These are phyloP conservation scores for Jaltomata sinuosa DNA, from an alignment of 257 asterid genomes.

Conservation along the genomic window DNA sequence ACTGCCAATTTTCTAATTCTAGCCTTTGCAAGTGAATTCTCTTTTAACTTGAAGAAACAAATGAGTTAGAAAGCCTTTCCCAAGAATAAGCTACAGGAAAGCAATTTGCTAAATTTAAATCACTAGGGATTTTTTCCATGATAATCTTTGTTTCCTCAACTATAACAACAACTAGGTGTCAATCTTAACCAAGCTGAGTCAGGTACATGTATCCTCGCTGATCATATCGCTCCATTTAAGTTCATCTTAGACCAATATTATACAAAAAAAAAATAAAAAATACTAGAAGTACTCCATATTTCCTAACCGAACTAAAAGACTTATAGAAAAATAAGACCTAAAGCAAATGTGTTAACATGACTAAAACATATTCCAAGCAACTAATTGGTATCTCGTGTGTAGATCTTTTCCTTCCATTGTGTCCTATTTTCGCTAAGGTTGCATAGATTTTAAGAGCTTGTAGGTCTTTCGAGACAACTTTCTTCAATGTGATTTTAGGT, in stretches of 20 bases:
- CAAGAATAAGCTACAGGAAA: neutral
- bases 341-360: neutral
- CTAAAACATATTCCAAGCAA: neutral
- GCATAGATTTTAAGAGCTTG: neutral
- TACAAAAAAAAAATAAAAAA: neutral
- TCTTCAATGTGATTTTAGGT: neutral
- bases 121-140: neutral
- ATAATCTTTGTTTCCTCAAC: neutral
- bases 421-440: neutral
- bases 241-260: neutral
- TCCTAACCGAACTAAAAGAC: neutral
- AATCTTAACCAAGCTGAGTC: neutral
- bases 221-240: neutral
- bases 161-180: neutral
- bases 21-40: neutral
- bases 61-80: neutral
- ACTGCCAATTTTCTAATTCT: neutral
- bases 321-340: neutral
- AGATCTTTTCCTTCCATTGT: neutral
- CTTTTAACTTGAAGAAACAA: neutral
- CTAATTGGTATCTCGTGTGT: neutral
- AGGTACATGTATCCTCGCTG: neutral
- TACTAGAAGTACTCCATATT: neutral
- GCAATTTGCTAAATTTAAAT: neutral
- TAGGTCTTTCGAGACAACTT: neutral